A percentile compares a stretch with the other conserved stretches of the same genome.
Conservation (phyloP, 2,329 filamentous ascomycete species). For the Aaosphaeria pasadenensis region DNA sequence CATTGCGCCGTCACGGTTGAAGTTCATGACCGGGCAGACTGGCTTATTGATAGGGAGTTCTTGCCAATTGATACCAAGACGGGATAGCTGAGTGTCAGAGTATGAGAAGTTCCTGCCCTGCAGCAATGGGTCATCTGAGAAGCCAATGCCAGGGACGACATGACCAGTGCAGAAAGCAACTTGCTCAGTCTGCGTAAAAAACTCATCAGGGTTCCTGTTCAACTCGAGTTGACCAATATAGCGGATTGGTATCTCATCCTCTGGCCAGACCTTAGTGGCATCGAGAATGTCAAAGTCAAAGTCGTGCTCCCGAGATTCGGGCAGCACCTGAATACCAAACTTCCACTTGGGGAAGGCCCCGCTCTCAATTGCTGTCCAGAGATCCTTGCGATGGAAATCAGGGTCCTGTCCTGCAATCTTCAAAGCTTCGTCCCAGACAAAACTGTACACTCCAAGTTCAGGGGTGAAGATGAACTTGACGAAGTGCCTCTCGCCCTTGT, state of each 20-base stretch:
- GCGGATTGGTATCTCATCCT: conserved; percentile 70
- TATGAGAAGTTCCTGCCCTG: conserved; percentile 72
- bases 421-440: conserved; percentile 77
- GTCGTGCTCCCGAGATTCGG: conserved; percentile 67
- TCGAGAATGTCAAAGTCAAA: conserved; percentile 87
- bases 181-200: conserved; percentile 79
- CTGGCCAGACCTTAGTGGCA: conserved; percentile 82
- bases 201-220: conserved; percentile 78
- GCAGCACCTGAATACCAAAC: conserved; percentile 76
- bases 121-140: conserved; percentile 70
- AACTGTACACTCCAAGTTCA: conserved; percentile 69
- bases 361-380: conserved; percentile 70
- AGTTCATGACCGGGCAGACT: conserved; percentile 71
- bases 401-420: conserved; percentile 65
- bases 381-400: conserved; percentile 77
- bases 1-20: conserved; percentile 71
- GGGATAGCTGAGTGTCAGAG: conserved; percentile 65
- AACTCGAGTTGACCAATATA: conserved; percentile 79
- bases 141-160: conserved; percentile 73
- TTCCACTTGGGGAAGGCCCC: conserved; percentile 74
- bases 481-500: conserved; percentile 65
- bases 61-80: conserved; percentile 72
- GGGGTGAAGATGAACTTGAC: conserved; percentile 79
- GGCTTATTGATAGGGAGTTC: conserved; percentile 76
- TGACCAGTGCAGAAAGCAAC: conserved; percentile 79